phyloP scores from a whole-genome alignment of 225 moss, liverwort and hornwort species.

The Physcomitrellopsis africana region DNA sequence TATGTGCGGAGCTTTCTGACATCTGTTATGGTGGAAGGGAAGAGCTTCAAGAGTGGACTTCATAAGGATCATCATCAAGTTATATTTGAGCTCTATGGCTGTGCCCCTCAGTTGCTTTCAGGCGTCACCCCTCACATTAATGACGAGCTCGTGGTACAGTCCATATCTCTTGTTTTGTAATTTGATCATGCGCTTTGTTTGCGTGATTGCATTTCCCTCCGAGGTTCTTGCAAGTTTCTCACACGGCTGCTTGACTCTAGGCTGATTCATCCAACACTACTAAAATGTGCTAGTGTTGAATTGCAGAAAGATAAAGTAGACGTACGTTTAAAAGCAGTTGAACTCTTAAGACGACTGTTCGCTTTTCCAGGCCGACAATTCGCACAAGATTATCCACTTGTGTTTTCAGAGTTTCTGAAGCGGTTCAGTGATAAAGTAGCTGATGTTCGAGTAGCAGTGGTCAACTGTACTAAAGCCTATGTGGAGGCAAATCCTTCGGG shows the following conservation, averaged over 20 bases:
- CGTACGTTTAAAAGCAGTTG: constrained; percentile 88
- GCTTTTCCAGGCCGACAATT: constrained; percentile 79
- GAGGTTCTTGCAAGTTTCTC: not conserved
- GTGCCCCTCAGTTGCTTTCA: constrained; percentile 83
- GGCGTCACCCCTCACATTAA: constrained; percentile 83
- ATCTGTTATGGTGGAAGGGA: constrained; percentile 82
- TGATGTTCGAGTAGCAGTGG: constrained; percentile 84
- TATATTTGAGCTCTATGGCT: constrained; percentile 79
- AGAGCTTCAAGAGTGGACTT: constrained; percentile 65
- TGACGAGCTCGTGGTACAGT: constrained; percentile 81
- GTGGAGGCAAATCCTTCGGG: constrained; percentile 67
- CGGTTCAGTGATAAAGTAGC: constrained; percentile 75
- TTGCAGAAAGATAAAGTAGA: constrained; percentile 87
- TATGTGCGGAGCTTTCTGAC: constrained; percentile 90
- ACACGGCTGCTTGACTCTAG: not conserved
- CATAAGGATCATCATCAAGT: constrained; percentile 84
- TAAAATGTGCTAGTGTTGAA: constrained; percentile 21
- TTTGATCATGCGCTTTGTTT: not conserved
- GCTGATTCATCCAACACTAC: not conserved
- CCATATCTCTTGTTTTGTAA: constrained; percentile 16
- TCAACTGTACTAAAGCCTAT: constrained; percentile 75
- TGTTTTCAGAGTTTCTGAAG: constrained; percentile 85
- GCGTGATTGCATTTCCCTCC: not conserved
- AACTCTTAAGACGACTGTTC: constrained; percentile 79
- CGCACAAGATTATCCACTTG: constrained; percentile 77